Evolutionary conservation across 108 stramenopile species (phyloP), one percentile per base, ranked within the genome.

Genomic region (Nannochloropsis salina): DNA sequence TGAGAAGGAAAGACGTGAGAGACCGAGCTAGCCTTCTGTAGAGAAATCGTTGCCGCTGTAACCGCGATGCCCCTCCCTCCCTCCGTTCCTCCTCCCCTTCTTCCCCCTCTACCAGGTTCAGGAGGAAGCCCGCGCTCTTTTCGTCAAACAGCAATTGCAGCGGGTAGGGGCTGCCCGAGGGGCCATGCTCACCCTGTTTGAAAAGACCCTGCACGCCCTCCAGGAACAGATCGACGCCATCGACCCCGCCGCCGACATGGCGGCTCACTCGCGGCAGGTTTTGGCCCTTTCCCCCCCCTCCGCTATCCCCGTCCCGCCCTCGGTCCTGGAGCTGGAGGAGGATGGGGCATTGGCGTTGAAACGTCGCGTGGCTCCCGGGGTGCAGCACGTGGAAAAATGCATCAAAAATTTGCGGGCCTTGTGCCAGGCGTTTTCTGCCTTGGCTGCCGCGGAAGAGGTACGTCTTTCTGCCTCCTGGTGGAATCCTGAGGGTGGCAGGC

Each of bases 91-190:
- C 5, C 47, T 12, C 47, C 47, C 61, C 61, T 74, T n/a, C 61
- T n/a, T 74, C 61, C 20, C 61, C n/a, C 61, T n/a, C 61, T 74
- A 2, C 61, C 61, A 74, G 61, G 61, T 74, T 15, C 15, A 74
- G 20, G 61, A 74, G 61, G 61, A 74, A 74, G 61, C 61, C 61
- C 61, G 61, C 61, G 61, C 4, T 74, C 5, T 74, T 15, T 74
- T 74, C 61, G n/a, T 74, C 61, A 74, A 74, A 4, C 61, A 74
- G n/a, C 61, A 74, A n/a, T n/a, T 74, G 61, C 61, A 74, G 61
- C 61, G 61, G n/a, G 61, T 74, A n/a, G 61, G 61, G n/a, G 61
- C n/a, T 15, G 61, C 61, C 2, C 61, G 61, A 15, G 15, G 61
- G 20, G 5, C 61, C 61, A 74, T 74, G 61, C 20, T 74, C 20